A percentile compares a stretch with the other conserved stretches of the same genome.
Evolutionary conservation across 2,329 filamentous ascomycete species (phyloP).

Genomic region (Orbilia oligospora): DNA sequence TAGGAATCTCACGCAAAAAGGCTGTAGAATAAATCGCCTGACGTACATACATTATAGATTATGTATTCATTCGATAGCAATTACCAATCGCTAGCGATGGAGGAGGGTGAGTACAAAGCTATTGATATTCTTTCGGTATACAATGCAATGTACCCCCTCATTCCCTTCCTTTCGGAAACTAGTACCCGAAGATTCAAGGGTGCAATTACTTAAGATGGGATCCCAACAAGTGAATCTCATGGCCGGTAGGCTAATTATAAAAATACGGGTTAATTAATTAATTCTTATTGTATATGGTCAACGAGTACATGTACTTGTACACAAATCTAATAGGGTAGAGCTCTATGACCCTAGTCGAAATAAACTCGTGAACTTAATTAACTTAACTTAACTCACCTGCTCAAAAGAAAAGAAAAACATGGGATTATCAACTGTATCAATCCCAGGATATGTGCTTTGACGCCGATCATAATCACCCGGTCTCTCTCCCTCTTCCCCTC

Average conservation of each 20-base stretch:
- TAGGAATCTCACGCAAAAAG: constrained; percentile 3
- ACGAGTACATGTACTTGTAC: not conserved
- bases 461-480: not conserved
- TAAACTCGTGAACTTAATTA: not conserved
- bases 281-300: too few relatives aligned
- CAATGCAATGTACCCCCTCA: too few relatives aligned
- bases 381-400: constrained; percentile 14
- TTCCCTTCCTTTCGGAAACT: not conserved
- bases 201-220: not conserved
- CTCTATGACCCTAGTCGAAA: not conserved
- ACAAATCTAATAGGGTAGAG: not conserved
- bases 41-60: too few relatives aligned
- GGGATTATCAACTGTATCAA: not conserved
- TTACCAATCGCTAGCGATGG: not conserved
- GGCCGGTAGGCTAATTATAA: too few relatives aligned
- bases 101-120: not conserved
- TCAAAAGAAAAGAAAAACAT: not conserved
- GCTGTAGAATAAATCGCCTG: not conserved
- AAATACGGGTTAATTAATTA: too few relatives aligned
- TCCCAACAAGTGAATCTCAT: not conserved
- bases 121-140: not conserved
- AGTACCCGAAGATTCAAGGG: not conserved
- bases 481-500: not conserved
- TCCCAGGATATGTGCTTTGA: constrained; percentile 19
- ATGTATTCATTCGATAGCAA: not conserved